phyloP scores from a whole-genome alignment of 768 basidiomycete species.

The Polyporus arcularius region DNA sequence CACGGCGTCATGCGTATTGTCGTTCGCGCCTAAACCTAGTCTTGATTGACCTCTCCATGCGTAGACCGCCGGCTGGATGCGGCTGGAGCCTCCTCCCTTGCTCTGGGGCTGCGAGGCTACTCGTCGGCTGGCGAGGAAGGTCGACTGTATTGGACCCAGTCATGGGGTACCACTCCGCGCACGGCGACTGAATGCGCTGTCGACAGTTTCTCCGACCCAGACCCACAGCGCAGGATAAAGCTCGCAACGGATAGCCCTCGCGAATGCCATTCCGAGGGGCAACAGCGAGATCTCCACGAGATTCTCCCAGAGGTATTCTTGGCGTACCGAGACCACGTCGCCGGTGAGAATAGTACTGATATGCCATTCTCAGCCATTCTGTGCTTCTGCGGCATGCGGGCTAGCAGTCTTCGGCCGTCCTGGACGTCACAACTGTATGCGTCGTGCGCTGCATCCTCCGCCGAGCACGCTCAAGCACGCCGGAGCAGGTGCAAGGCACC shows the following conservation, averaged over 20 bases:
- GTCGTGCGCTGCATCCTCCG: not conserved
- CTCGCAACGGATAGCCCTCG: slow-evolving; percentile 23
- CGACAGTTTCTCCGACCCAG: slow-evolving; percentile 28
- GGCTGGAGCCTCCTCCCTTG: not conserved
- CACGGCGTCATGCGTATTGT: slow-evolving; percentile 14
- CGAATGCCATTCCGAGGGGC: slow-evolving; percentile 5
- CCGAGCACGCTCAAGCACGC: slow-evolving; percentile 5
- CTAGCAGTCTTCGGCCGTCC: not conserved
- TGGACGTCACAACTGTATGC: slow-evolving; percentile 1
- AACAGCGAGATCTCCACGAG: slow-evolving; percentile 29
- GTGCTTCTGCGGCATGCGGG: slow-evolving; percentile 8
- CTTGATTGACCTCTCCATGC: slow-evolving; percentile 6
- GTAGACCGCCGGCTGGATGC: slow-evolving; percentile 1
- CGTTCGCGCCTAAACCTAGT: slow-evolving; percentile 7
- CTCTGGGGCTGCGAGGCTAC: not conserved
- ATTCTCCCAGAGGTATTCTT: slow-evolving; percentile 21
- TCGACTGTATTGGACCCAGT: slow-evolving; percentile 16
- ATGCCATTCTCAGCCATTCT: slow-evolving; percentile 9
- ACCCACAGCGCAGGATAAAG: slow-evolving; percentile 25
- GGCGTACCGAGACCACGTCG: not conserved
- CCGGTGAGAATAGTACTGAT: slow-evolving; percentile 7
- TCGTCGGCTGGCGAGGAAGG: slow-evolving; percentile 5
- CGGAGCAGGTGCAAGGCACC: slow-evolving; percentile 22
- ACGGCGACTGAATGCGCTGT: slow-evolving; percentile 9
- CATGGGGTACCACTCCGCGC: slow-evolving; percentile 5